A percentile compares a stretch with the other conserved stretches of the same genome.
Conservation (phyloP, 805 yeast species). For the Candida xiaguanensis region DNA sequence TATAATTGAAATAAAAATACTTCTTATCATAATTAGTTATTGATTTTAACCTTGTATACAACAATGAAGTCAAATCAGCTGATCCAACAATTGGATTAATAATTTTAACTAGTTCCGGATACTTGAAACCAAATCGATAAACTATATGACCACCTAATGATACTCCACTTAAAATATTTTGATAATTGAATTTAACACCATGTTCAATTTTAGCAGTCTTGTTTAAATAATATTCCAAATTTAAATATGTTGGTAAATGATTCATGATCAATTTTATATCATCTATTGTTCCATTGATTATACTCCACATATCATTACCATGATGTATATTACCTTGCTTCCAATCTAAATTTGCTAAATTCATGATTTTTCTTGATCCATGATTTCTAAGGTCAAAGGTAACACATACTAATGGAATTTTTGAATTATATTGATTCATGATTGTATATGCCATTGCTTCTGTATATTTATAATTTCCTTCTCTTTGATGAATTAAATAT, state of each 20-base stretch:
- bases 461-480: conserved; percentile 32
- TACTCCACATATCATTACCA: conserved; percentile 46
- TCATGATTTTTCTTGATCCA: conserved; percentile 43
- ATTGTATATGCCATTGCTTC: conserved; percentile 39
- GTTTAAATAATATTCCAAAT: conserved; percentile 25
- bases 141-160: conserved; percentile 60
- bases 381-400: conserved; percentile 56
- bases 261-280: conserved; percentile 44
- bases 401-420: conserved; percentile 41
- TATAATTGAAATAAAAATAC: conserved; percentile 29
- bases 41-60: conserved; percentile 38
- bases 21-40: conserved; percentile 23
- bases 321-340: conserved; percentile 45
- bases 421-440: conserved; percentile 22
- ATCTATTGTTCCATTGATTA: conserved; percentile 44
- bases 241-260: conserved; percentile 40
- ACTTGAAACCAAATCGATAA: conserved; percentile 39
- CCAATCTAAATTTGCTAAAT: conserved; percentile 42
- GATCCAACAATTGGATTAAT: conserved; percentile 52
- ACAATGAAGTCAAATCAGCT: conserved; percentile 42
- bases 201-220: conserved; percentile 13
- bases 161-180: conserved; percentile 44
- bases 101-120: conserved; percentile 35
- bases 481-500: conserved; percentile 47
- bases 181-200: conserved; percentile 20